These are phyloP conservation scores for Linaria vulgaris DNA, from an alignment of 257 asterid genomes.

Conservation along the genomic window DNA sequence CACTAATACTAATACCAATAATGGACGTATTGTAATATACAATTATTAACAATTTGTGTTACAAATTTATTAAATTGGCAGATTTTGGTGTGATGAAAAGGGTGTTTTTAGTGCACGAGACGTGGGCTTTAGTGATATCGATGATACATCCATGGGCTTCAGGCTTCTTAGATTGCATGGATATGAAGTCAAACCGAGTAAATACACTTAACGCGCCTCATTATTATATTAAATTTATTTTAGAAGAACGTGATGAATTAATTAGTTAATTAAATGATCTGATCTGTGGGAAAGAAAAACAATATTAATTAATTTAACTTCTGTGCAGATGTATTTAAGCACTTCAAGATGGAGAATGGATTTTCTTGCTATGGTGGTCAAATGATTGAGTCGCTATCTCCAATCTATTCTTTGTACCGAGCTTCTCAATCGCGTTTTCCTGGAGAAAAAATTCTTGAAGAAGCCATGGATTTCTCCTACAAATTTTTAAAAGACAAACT, in stretches of 20 bases:
- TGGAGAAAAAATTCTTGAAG: conserved; percentile 51
- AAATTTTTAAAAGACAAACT: conserved; percentile 29
- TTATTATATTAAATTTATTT: background rate
- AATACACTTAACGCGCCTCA: no score
- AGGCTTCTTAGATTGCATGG: no score
- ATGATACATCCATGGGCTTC: no score
- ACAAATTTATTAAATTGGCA: conserved; percentile 3
- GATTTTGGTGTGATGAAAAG: conserved; percentile 37
- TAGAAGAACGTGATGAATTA: no score
- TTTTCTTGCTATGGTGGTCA: conserved; percentile 47
- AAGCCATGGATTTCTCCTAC: conserved; percentile 36
- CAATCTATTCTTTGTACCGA: conserved; percentile 43
- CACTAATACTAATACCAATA: background rate
- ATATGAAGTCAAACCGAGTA: no score
- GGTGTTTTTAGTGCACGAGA: conserved; percentile 41
- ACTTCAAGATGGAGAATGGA: conserved; percentile 39
- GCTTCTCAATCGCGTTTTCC: conserved; percentile 49
- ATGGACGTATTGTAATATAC: no score
- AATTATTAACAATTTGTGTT: no score
- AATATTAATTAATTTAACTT: background rate
- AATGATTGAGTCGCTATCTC: conserved; percentile 38
- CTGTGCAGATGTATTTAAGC: conserved; percentile 37
- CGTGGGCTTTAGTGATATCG: no score
- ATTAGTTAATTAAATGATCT: background rate
- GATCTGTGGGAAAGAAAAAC: background rate